Base-by-base conservation (phyloP, 2,329 filamentous ascomycete genomes). In the Ambrosiella cleistominuta region DNA sequence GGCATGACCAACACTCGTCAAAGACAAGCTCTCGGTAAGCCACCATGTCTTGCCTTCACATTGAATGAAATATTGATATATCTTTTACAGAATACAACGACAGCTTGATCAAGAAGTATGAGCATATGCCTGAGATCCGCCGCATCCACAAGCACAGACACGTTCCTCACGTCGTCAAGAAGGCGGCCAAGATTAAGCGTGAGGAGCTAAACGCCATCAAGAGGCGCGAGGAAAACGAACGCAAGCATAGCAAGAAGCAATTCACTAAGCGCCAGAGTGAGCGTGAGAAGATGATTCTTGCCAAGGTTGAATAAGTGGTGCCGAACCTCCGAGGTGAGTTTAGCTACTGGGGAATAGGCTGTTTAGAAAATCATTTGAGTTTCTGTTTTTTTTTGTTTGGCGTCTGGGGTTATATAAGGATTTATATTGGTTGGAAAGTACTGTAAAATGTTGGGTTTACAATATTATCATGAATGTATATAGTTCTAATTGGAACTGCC, bases 71-170 rank as follows among this genome's bases (percentile, higher is more conserved):
- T 17, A n/a, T 60, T 53, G 50, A 39, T 44, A 57, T 12, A 15
- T 15, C 9, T 36, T 44, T 44, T 56, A 7, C 58, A 60, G 90
- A 97, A 70, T 97, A 97, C 69, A 91, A 95, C 67, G 81, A 87
- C 57, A 84, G 90, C 9, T 74, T 98, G 60, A 81, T 88, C 65
- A 77, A 88, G 66, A 77, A 90, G 63, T 98, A 89, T 72, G 80
- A 82, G 62, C 93, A 98, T 70, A 96, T 98, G 90, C 93, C 93
- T 54, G 91, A 98, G 71, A 86, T 98, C 64, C 81, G 82, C 65
- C 81, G 94, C 57, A 98, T 98, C 69, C 84, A 84, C 66, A 80
- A 89, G 56, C 93, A 98, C 70, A 81, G 93, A 62, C 93, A 97
- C 71, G 73, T 96, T 62, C 93, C 93, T 17, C 88, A 89, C 75